Percentiles rank a stretch among this genome's conserved stretches.
Evolutionary conservation across 2,329 filamentous ascomycete genomes (phyloP).

Genomic region (Aureobasidium sp.): DNA sequence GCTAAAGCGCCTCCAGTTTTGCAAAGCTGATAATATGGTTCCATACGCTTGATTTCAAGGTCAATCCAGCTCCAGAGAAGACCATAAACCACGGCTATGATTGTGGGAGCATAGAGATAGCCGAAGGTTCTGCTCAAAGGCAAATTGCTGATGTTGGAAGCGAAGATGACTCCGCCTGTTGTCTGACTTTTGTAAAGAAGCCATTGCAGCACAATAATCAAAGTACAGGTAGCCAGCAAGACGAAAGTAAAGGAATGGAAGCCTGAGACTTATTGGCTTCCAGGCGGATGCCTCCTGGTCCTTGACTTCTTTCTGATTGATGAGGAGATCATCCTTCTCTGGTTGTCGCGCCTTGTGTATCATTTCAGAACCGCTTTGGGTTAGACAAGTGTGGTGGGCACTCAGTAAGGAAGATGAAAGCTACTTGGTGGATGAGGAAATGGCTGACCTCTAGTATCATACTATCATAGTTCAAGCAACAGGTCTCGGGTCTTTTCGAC

Average conservation of each 20-base stretch:
- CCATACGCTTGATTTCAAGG: slow-evolving; percentile 50
- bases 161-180: slow-evolving; percentile 39
- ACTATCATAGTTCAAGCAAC: not conserved
- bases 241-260: not conserved
- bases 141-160: slow-evolving; percentile 30
- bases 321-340: not conserved
- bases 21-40: slow-evolving; percentile 55
- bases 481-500: not conserved
- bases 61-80: slow-evolving; percentile 55
- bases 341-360: not conserved
- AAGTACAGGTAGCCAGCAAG: slow-evolving; percentile 26
- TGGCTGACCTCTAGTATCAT: not conserved
- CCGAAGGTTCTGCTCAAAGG: slow-evolving; percentile 31
- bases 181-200: slow-evolving; percentile 36
- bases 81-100: slow-evolving; percentile 49
- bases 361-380: not conserved
- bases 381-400: not conserved
- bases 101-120: slow-evolving; percentile 47
- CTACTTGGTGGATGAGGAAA: not conserved
- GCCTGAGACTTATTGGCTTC: not conserved
- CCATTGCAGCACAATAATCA: slow-evolving; percentile 41
- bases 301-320: not conserved
- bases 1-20: slow-evolving; percentile 38
- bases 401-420: not conserved
- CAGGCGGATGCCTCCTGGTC: not conserved